Evolutionary conservation across 345 rosid species (phyloP), one percentile per base, ranked within the genome.

Genomic region (Pistacia atlantica): DNA sequence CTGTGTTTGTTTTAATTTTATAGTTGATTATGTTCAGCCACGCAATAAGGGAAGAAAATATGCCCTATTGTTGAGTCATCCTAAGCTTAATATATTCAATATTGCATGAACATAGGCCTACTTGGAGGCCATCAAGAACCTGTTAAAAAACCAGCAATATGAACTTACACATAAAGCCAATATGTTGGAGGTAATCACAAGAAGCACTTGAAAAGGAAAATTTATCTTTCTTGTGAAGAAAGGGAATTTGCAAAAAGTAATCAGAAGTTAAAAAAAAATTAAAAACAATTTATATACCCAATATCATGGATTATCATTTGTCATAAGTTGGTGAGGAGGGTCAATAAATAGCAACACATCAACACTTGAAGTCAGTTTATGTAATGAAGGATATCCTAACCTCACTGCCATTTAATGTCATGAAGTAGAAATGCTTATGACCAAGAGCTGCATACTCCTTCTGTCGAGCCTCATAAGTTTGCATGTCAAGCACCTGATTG

Each of bases 341-440:
- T 42, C 46, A 42, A 42, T 42, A 42, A 42, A 42, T 42, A 42
- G 5, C 46, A 42, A 42, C 9, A 42, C 9, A 42, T 42, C 46
- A 42, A 42, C 46, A 42, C 9, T 42, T 5, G 9, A 33, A 35
- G 5, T 16, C 25, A 61, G n/a, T 65, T 64, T 38, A 58, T 31
- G 60, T 25, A 46, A 73, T 66, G 31, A 72, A 73, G 65, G 62
- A 33, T 18, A 71, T 77, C 64, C 86, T 74, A 80, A 96, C 99
- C 99, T 96, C 99, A 75, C 93, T 92, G 80, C 97, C 97, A 81
- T 92, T 89, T 80, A 96, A 83, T 35, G 99, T 96, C 99, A 96
- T 96, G 87, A 96, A 96, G 87, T 96, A 96, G 86, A 93, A 96
- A 90, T 96, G 99, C 86, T 90, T 96, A 82, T 96, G 98, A 80